Conservation (phyloP, 2,329 filamentous ascomycete genomes). For the Fusarium sp. region DNA sequence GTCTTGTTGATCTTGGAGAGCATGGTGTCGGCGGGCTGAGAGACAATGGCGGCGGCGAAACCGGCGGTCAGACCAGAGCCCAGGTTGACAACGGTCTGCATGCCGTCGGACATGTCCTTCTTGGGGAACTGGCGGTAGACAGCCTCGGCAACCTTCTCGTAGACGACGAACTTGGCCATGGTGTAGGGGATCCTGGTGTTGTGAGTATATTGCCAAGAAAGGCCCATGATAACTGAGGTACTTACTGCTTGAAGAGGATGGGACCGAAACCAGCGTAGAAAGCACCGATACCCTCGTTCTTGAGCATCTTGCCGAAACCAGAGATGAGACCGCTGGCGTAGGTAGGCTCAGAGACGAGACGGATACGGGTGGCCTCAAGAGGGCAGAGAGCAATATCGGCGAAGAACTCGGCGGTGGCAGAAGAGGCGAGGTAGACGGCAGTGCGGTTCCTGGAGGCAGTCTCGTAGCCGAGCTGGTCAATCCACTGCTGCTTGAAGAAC, state of each 20-base stretch:
- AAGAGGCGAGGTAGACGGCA: constrained; percentile 81
- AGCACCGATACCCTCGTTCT: constrained; percentile 83
- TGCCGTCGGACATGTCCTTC: constrained; percentile 72
- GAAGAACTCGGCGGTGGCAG: constrained; percentile 75
- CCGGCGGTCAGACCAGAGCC: constrained; percentile 64
- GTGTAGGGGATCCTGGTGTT: constrained; percentile 83
- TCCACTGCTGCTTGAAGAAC: constrained; percentile 94
- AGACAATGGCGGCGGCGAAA: constrained; percentile 89
- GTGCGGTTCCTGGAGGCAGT: constrained; percentile 83
- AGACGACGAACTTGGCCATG: constrained; percentile 95
- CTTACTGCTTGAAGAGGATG: constrained; percentile 73
- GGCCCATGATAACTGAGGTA: constrained; percentile 9
- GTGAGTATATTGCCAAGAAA: constrained; percentile 31
- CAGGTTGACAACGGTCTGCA: constrained; percentile 87
- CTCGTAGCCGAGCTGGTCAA: constrained; percentile 83
- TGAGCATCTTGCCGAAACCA: constrained; percentile 86
- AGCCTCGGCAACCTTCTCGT: constrained; percentile 85
- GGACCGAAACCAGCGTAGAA: constrained; percentile 94
- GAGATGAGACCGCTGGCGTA: constrained; percentile 84
- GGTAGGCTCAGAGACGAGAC: constrained; percentile 88
- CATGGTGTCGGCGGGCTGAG: constrained; percentile 94
- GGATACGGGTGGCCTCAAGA: constrained; percentile 92
- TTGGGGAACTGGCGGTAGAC: constrained; percentile 79
- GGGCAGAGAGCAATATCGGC: constrained; percentile 89
- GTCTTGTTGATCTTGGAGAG: constrained; percentile 97